phyloP scores from a whole-genome alignment of 257 asterid species.

The Paulownia fortunei region DNA sequence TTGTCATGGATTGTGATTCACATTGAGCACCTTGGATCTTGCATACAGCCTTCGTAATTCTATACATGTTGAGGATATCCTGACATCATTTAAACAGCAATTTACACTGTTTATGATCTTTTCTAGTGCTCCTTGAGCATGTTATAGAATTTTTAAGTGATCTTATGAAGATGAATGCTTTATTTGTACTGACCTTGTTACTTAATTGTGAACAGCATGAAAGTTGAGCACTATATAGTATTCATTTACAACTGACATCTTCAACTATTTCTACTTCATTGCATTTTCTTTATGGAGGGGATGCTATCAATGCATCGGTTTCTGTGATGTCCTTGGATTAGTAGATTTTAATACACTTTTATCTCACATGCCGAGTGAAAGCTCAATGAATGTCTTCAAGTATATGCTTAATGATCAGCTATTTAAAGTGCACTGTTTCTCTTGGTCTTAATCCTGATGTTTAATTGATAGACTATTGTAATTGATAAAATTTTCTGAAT shows the following conservation, averaged over 20 bases:
- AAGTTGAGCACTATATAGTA: background rate
- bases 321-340: constrained; percentile 4
- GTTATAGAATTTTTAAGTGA: background rate
- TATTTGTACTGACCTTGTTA: background rate
- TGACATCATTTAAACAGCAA: background rate
- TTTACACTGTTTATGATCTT: background rate
- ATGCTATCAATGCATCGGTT: background rate
- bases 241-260: background rate
- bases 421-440: background rate
- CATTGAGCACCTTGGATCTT: background rate
- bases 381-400: background rate
- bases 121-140: background rate
- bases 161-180: constrained; percentile 2
- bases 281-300: background rate
- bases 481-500: background rate
- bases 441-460: background rate
- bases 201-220: background rate
- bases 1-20: background rate
- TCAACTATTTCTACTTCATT: background rate
- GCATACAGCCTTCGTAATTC: background rate
- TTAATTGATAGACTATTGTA: background rate
- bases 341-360: background rate
- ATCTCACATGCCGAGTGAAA: background rate
- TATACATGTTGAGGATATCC: background rate
- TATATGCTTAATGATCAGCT: background rate